phyloP scores from a whole-genome alignment of 768 basidiomycete species.

The Panaeolus papilionaceus region DNA sequence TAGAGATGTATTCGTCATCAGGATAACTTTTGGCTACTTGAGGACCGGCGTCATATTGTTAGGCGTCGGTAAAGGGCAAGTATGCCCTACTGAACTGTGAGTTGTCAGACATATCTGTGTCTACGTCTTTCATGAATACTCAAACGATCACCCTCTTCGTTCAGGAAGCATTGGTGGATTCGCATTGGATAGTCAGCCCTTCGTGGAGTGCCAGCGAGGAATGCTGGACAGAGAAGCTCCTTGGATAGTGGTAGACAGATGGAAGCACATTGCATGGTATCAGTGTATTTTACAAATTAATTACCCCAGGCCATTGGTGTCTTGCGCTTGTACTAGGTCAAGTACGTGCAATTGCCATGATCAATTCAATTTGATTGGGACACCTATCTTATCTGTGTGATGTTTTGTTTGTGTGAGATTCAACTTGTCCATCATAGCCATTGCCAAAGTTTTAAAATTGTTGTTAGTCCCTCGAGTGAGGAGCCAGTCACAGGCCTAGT shows the following conservation, averaged over 20 bases:
- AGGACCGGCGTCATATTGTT: slow-evolving; percentile 13
- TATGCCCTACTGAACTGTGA: slow-evolving; percentile 6
- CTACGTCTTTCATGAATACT: not conserved
- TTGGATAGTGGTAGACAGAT: slow-evolving; percentile 12
- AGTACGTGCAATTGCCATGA: slow-evolving; percentile 30
- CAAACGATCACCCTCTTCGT: not conserved
- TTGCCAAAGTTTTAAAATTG: slow-evolving; percentile 13
- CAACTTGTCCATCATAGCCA: slow-evolving; percentile 1
- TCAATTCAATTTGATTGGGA: slow-evolving; percentile 32
- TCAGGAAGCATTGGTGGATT: slow-evolving; percentile 7
- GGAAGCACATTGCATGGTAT: slow-evolving; percentile 10
- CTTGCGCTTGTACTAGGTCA: slow-evolving; percentile 28
- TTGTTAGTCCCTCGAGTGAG: no score
- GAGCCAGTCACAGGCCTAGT: no score
- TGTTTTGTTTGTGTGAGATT: slow-evolving; percentile 13
- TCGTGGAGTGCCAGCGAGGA: slow-evolving; percentile 7
- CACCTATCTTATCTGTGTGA: slow-evolving; percentile 18
- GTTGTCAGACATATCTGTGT: not conserved
- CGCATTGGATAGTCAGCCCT: slow-evolving; percentile 9
- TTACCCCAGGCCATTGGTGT: slow-evolving; percentile 33
- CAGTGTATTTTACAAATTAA: slow-evolving; percentile 28
- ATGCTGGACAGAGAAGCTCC: slow-evolving; percentile 11
- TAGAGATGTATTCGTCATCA: slow-evolving; percentile 6
- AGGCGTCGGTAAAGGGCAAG: slow-evolving; percentile 11
- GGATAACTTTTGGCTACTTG: slow-evolving; percentile 13